Percentiles rank a stretch among this genome's conserved stretches.
Conservation (phyloP, 2,329 filamentous ascomycete genomes). For the Beauveria asiatica region DNA sequence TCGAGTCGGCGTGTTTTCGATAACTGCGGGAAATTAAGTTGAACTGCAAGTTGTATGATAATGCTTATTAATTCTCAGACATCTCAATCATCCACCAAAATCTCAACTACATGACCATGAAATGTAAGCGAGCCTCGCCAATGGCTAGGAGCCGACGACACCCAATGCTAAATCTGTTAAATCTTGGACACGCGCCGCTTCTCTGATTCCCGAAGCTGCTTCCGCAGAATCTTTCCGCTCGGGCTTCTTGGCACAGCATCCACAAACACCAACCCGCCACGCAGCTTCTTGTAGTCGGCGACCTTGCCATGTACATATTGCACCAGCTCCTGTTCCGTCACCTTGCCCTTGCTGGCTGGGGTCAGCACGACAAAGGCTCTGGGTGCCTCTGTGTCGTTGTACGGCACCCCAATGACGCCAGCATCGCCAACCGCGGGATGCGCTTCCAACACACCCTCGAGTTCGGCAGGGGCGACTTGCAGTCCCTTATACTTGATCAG, state of each 20-base stretch:
- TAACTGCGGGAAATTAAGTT: too few species aligned
- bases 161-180: background rate
- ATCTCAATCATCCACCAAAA: too few species aligned
- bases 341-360: slow-evolving; percentile 15
- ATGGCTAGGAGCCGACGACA: background rate
- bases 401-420: slow-evolving; percentile 52
- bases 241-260: slow-evolving; percentile 61
- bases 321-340: slow-evolving; percentile 19
- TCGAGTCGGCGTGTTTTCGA: too few species aligned
- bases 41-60: too few species aligned
- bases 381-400: slow-evolving; percentile 37
- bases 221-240: slow-evolving; percentile 37
- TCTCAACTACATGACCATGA: too few species aligned
- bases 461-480: slow-evolving; percentile 59
- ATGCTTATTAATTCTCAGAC: too few species aligned
- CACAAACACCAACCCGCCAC: slow-evolving; percentile 59
- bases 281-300: slow-evolving; percentile 55
- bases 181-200: slow-evolving; percentile 16
- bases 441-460: slow-evolving; percentile 39
- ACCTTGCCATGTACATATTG: slow-evolving; percentile 21
- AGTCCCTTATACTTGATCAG: slow-evolving; percentile 49
- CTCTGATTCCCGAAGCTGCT: slow-evolving; percentile 28
- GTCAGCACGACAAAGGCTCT: slow-evolving; percentile 30
- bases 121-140: too few species aligned
- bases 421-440: slow-evolving; percentile 43